Evolutionary conservation across 2,329 filamentous ascomycete genomes (phyloP), one percentile per base, ranked within the genome.

Genomic region (Helotiales sp.): DNA sequence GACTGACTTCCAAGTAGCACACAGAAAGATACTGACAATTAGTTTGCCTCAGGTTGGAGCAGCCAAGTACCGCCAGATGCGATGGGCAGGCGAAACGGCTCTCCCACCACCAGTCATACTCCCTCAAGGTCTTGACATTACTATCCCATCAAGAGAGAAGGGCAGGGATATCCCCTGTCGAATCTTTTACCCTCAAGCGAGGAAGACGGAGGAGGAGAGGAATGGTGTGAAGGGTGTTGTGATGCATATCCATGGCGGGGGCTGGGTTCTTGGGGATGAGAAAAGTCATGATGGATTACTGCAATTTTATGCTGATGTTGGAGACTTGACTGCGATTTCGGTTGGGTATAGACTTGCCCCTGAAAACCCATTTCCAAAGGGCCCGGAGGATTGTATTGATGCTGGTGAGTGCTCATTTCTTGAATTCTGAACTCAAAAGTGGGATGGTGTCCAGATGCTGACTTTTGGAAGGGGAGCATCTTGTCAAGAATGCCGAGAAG

Each of bases 301-400:
- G 11, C 80, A 84, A 62, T 78, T 78, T 69, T 82, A 85, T 75
- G 84, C 85, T 55, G 80, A 87, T 69, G 75, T 77, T 30, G 81
- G 78, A 55, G 77, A 82, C 43, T 66, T 87, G 2, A 82, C 82
- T 0, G 82, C 85, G 17, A 75, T 89, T 13, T 86, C 83, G 0
- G 81, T 88, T 6, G 87, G 86, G 0, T 89, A 89, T 74, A 80
- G 87, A 30, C 81, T 87, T 20, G 86, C 86, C 0, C 87, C 87
- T 0, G 86, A 89, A 73, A 67, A 88, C 70, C 85, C 86, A 0
- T 88, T 82, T 73, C 87, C 87, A 0, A 80, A 80, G 0, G 83
- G 80, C 0, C 80, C 82, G 3, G 79, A 89, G 61, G 87, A 89
- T 74, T 87, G 85, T 76, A 82, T 83, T 71, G 86, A 89, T 72